A percentile compares a stretch with the other conserved stretches of the same genome.
Evolutionary conservation across 116 monocot species (phyloP).

Genomic region (Posidonia oceanica): DNA sequence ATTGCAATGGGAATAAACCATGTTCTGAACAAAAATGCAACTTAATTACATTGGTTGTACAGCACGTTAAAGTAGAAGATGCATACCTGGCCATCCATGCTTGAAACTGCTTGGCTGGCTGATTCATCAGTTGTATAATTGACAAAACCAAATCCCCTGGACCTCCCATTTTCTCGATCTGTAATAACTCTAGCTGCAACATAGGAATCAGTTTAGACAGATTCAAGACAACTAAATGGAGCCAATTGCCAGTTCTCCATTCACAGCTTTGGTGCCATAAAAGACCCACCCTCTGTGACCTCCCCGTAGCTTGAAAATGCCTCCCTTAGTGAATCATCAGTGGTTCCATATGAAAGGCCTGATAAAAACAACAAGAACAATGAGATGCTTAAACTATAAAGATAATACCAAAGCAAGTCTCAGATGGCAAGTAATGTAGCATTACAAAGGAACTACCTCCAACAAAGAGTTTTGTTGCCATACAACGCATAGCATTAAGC

Average conservation of each 20-base stretch:
- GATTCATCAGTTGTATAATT: slow-evolving; percentile 25
- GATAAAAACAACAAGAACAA: not conserved
- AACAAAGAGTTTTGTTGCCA: slow-evolving; percentile 52
- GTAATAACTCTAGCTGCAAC: slow-evolving; percentile 44
- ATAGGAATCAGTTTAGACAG: not conserved
- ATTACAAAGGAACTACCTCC: too few species aligned
- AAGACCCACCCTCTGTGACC: slow-evolving; percentile 40
- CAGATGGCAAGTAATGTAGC: too few species aligned
- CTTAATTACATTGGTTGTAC: too few species aligned
- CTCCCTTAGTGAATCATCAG: slow-evolving; percentile 36
- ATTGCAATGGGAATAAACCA: too few species aligned
- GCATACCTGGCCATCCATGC: slow-evolving; percentile 54
- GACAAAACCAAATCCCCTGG: slow-evolving; percentile 61
- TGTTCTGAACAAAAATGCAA: too few species aligned
- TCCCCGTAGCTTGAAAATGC: slow-evolving; percentile 50
- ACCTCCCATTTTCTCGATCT: slow-evolving; percentile 47
- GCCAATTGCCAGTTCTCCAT: not conserved
- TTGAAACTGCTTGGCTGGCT: slow-evolving; percentile 31
- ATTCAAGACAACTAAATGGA: not conserved
- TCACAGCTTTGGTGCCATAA: too few species aligned
- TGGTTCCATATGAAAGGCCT: slow-evolving; percentile 50
- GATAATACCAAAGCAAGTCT: too few species aligned
- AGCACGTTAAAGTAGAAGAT: not conserved
- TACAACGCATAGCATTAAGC: slow-evolving; percentile 27
- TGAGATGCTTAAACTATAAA: not conserved